Evolutionary conservation across 176 grass and related monocot genomes (phyloP), one percentile per base, ranked within the genome.

Genomic region (Ananas comosus): DNA sequence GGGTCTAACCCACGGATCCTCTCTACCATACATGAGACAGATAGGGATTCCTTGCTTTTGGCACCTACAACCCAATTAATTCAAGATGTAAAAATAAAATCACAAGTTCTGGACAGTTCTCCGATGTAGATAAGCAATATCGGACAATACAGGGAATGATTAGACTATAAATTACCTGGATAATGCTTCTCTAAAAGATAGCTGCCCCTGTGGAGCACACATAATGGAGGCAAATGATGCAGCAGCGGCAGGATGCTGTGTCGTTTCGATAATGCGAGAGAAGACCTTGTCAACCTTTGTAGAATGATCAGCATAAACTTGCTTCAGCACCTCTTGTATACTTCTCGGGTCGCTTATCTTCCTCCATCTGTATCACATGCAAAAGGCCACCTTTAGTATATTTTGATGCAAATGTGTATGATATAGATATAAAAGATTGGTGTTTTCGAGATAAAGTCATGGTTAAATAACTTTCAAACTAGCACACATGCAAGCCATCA

Each of bases 171-270:
- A 64, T 70, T 70, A 96, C 89, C 81, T 83, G 19, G 68, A 81
- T 13, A 90, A 72, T 56, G 94, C 84, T 59, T 99, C 94, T 75
- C 80, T 63, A 49, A 93, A 99, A 49, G 94, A 93, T 51, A 93
- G 76, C 53, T 90, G 84, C 51, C 84, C 87, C 51, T 64, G 74
- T 9, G 94, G 89, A 76, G 94, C 94, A 81, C 83, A 99, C 94
- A 99, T 99, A 74, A 99, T 99, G 12, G 94, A 99, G 22, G 94
- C 84, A 81, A 99, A 90, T 64, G 94, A 90, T 51, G 94, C 94
- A 29, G 94, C 86, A 27, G 94, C 94, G 49, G 94, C 94, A 28
- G 94, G 94, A 57, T 99, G 94, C 69, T 90, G 80, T 49, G 94
- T 93, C 79, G 61, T 89, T 72, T 99, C 82, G 29, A 99, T 74